Evolutionary conservation across 1,139 yeast species (phyloP), one percentile per base, ranked within the genome.

Genomic region (Suhomyces guaymorum): DNA sequence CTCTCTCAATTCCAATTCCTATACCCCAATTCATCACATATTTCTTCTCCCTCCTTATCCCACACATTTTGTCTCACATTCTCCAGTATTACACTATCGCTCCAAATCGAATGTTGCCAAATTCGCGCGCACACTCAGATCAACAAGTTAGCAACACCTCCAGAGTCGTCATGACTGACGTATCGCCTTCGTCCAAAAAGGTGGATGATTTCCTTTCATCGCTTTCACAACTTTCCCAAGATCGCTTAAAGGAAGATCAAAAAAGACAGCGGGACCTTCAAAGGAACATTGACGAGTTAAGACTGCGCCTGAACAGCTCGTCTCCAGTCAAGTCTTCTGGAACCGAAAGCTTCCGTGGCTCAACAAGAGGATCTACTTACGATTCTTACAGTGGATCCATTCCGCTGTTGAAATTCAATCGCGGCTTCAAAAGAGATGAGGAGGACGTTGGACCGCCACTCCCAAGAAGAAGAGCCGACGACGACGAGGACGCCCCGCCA

Each of bases 191-290:
- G 4, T 36, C 55, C 7, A 47, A 52, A 24, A 57, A 58, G 30
- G 70, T 64, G 13, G 62, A 64, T 38, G 66, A 60, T 36, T 65
- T 65, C 42, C 48, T 65, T 25, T 49, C 63, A n/a, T 52, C 55
- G 23, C 43, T 65, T 24, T 65, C 70, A 2, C 52, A 57, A 37
- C 40, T 63, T 7, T 63, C 70, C 1, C 69, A 60, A 40, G 61
- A 55, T 14, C 48, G 62, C 29, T 38, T 62, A 15, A 44, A 48
- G 22, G 66, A 65, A 35, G 68, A 61, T 41, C 61, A 57, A 23
- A 57, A 56, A 35, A 48, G 68, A 19, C 68, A 61, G 41, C 50
- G 69, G 15, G 49, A 49, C 5, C 51, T 64, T 16, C 63, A 57
- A 35, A 42, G 64, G 18, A 56, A 60, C 38, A 54, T 63, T 13